Percentiles rank a stretch among this genome's conserved stretches.
These are phyloP conservation scores for Cichorium intybus DNA, from an alignment of 140 eudicot species.

Conservation along the genomic window DNA sequence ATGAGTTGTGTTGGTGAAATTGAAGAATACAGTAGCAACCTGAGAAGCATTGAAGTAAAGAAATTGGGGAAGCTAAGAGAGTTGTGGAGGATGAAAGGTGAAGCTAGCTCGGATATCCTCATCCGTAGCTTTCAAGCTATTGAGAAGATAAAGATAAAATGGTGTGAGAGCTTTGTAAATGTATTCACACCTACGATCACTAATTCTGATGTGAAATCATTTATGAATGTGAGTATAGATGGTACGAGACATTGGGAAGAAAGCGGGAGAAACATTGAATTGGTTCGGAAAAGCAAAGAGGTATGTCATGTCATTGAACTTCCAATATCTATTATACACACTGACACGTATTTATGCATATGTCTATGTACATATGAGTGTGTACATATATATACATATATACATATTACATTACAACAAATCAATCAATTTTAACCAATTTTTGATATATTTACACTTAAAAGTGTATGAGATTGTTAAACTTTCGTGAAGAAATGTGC, in stretches of 20 bases:
- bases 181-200: constrained; percentile 16
- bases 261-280: fast-evolving
- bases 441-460: too few species aligned
- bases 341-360: too few species aligned
- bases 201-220: too few species aligned
- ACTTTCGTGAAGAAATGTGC: too few species aligned
- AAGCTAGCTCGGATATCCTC: neutral
- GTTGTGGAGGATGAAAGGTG: constrained; percentile 21
- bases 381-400: too few species aligned
- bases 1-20: neutral
- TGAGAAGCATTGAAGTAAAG: neutral
- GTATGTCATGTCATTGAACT: neutral
- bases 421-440: too few species aligned
- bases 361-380: too few species aligned
- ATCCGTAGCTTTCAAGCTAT: constrained; percentile 4
- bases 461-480: too few species aligned
- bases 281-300: neutral
- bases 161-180: neutral
- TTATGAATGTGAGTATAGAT: too few species aligned
- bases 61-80: neutral
- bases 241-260: too few species aligned
- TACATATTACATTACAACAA: too few species aligned
- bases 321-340: too few species aligned
- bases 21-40: constrained; percentile 11
- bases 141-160: neutral